Evolutionary conservation across 805 yeast genomes (phyloP), one percentile per base, ranked within the genome.

Genomic region (Candida xyloterini): DNA sequence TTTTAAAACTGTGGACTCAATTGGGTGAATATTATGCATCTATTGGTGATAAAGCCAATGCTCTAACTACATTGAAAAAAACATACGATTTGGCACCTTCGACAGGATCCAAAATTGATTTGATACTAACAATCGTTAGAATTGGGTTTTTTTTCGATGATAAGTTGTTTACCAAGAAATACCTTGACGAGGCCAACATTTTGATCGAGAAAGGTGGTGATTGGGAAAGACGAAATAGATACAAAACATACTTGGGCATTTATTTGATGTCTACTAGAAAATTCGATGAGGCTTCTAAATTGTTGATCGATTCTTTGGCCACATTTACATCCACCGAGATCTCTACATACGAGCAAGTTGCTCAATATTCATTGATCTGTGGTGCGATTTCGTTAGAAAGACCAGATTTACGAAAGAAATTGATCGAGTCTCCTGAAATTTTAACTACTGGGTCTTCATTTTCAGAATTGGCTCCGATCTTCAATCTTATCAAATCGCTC

Each of bases 141-240:
- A 63, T 93, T 40, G 97, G 95, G n/a, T 81, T 89, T 53, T 89
- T 93, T 62, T 91, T 75, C 62, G 81, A 82, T 56, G 95, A 93
- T 65, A 80, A 79, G 57, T 63, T 67, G 5, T 78, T 77, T 48
- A 82, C 84, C 31, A 75, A 81, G 43, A 78, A 79, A 52, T 81
- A 82, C 56, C 73, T 93, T 49, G 91, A 83, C 40, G 80, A 80
- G 51, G 79, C 83, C 14, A 79, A 84, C 56, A 57, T 68, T 16
- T 73, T 87, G 60, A 88, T 93, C 55, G 98, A 91, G 55, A 85
- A 88, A 56, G 99, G 98, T 40, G 99, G 99, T 47, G 99, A 93
- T 63, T 93, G 99, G 99, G 99, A 93, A 67, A 85, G 99, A 65
- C 81, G 96, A 57, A 93, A 93, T 67, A 71, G 96, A 52, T 88